These are phyloP conservation scores for Trametes elegans DNA, from an alignment of 768 basidiomycete genomes.

Conservation along the genomic window DNA sequence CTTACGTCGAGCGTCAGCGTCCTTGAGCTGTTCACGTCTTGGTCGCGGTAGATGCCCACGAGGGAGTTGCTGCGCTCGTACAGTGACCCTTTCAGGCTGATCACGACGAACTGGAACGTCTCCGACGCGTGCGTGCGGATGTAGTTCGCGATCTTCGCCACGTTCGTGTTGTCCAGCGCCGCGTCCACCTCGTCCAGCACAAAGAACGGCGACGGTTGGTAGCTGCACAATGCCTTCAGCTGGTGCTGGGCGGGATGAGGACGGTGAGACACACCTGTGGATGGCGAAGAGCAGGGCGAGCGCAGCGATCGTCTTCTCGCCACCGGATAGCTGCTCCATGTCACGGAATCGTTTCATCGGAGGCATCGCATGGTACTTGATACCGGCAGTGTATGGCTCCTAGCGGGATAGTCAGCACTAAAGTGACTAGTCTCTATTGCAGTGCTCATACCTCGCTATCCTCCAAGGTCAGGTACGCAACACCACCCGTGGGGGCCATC, in stretches of 20 bases:
- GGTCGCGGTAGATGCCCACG: slow-evolving; percentile 93
- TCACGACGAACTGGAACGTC: slow-evolving; percentile 93
- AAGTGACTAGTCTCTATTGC: not conserved
- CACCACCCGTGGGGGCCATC: slow-evolving; percentile 90
- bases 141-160: slow-evolving; percentile 92
- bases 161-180: slow-evolving; percentile 98
- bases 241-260: not conserved
- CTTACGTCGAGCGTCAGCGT: slow-evolving; percentile 89
- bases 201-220: slow-evolving; percentile 96
- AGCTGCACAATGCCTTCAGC: slow-evolving; percentile 63
- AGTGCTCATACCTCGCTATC: slow-evolving; percentile 78
- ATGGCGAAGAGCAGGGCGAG: slow-evolving; percentile 96
- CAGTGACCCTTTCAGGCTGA: slow-evolving; percentile 91
- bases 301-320: slow-evolving; percentile 98
- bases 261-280: slow-evolving; percentile 60
- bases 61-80: slow-evolving; percentile 89
- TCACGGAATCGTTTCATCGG: slow-evolving; percentile 99
- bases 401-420: slow-evolving; percentile 28
- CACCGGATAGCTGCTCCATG: slow-evolving; percentile 98
- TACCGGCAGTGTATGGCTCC: slow-evolving; percentile 85
- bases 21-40: slow-evolving; percentile 88
- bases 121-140: slow-evolving; percentile 83
- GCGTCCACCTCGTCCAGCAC: slow-evolving; percentile 99
- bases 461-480: slow-evolving; percentile 94
- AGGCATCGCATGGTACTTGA: slow-evolving; percentile 99